These are phyloP conservation scores for Trebouxia gelatinosa DNA, from an alignment of 163 green algal species.

Conservation along the genomic window DNA sequence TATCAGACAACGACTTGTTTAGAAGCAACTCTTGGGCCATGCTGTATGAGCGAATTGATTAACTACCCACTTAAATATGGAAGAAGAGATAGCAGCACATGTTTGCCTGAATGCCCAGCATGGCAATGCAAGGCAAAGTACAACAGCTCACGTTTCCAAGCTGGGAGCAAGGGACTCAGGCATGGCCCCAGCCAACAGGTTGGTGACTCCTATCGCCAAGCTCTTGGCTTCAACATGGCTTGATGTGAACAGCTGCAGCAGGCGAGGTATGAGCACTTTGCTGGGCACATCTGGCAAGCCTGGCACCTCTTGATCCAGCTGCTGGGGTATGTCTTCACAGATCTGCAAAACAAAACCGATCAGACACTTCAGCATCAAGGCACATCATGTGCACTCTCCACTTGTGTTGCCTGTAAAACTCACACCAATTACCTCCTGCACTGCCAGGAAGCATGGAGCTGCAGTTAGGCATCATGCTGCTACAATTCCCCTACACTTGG, in stretches of 20 bases:
- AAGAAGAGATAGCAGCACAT: too few species aligned
- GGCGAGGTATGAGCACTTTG: constrained; percentile 60
- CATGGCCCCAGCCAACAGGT: constrained; percentile 68
- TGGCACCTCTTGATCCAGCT: constrained; percentile 54
- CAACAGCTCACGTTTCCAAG: constrained; percentile 56
- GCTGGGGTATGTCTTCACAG: constrained; percentile 65
- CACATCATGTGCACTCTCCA: too few species aligned
- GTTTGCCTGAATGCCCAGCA: neutral
- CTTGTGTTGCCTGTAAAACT: too few species aligned
- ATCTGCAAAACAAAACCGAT: constrained; percentile 48
- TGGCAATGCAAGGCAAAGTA: neutral
- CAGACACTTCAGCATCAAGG: too few species aligned
- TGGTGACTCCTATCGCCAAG: constrained; percentile 61
- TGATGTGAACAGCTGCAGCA: constrained; percentile 62
- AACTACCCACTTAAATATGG: too few species aligned
- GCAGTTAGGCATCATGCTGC: too few species aligned
- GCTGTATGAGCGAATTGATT: too few species aligned
- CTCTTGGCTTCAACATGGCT: constrained; percentile 26
- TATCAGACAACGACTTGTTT: too few species aligned
- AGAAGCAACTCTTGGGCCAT: too few species aligned
- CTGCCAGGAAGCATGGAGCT: too few species aligned
- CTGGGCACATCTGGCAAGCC: constrained; percentile 12
- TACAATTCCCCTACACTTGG: too few species aligned
- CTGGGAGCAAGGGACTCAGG: constrained; percentile 52
- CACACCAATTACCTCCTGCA: too few species aligned